Percentiles rank a stretch among this genome's conserved stretches.
Conservation (phyloP, 192 early-diverging fungal species). For the Umbelopsis ramanniana region DNA sequence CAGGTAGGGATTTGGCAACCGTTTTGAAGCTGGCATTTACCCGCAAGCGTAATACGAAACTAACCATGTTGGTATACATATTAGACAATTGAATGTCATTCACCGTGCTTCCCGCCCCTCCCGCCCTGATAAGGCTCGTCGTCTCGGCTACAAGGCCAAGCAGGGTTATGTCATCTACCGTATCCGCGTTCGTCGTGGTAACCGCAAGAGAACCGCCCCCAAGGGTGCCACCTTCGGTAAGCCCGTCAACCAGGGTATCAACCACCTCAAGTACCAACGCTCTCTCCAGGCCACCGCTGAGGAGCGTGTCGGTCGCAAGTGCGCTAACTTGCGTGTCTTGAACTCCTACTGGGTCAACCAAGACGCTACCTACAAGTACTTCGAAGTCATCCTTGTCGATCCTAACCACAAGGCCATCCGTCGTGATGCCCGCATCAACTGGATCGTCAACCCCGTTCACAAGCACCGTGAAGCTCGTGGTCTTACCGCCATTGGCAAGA, state of each 20-base stretch:
- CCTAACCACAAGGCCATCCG: constrained; percentile 97
- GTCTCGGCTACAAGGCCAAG: constrained; percentile 98
- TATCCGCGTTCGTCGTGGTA: constrained; percentile 96
- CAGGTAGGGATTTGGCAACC: constrained; percentile 58
- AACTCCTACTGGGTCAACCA: constrained; percentile 99
- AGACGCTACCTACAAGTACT: constrained; percentile 99
- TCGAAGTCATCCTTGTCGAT: constrained; percentile 97
- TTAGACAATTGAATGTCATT: constrained; percentile 94
- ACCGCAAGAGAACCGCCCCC: constrained; percentile 93
- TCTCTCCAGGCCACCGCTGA: constrained; percentile 91
- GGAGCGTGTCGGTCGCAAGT: constrained; percentile 96
- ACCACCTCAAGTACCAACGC: constrained; percentile 97
- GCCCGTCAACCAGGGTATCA: constrained; percentile 95
- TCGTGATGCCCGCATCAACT: constrained; percentile 98
- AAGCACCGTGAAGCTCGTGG: constrained; percentile 98
- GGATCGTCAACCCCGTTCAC: constrained; percentile 96
- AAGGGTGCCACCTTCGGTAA: constrained; percentile 99
- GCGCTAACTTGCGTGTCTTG: constrained; percentile 95
- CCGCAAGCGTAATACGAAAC: neutral
- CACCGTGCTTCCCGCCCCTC: constrained; percentile 98
- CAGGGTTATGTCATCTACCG: constrained; percentile 99
- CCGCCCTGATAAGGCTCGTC: constrained; percentile 97
- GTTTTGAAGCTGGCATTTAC: neutral
- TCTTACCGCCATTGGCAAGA: constrained; percentile 94
- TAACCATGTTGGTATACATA: constrained; percentile 7